Conservation (phyloP, 805 yeast species). For the Hanseniaspora singularis region DNA sequence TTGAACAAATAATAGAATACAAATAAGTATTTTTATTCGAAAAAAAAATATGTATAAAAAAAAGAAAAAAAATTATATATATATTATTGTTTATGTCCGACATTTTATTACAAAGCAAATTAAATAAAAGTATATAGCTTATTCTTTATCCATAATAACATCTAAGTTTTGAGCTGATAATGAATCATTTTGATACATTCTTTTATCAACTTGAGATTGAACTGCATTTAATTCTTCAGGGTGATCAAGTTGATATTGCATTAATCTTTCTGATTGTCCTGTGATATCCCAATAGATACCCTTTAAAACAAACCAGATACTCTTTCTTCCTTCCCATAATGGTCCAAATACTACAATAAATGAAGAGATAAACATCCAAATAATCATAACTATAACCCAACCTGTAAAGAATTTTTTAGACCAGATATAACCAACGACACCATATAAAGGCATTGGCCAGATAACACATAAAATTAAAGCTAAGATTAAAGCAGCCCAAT, state of each 20-base stretch:
- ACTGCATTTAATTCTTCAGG: conserved; percentile 70
- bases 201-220: conserved; percentile 46
- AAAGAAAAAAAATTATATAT: too few species aligned
- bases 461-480: conserved; percentile 54
- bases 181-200: conserved; percentile 14
- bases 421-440: conserved; percentile 55
- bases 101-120: too few species aligned
- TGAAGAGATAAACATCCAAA: conserved; percentile 66
- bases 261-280: conserved; percentile 62
- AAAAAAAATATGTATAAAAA: background rate
- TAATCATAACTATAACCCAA: conserved; percentile 71
- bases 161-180: background rate
- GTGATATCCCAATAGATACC: conserved; percentile 79
- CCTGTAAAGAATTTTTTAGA: conserved; percentile 72
- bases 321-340: conserved; percentile 58
- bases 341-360: conserved; percentile 58
- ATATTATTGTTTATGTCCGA: too few species aligned
- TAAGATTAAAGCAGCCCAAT: conserved; percentile 45
- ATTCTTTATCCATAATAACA: conserved; percentile 2
- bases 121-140: too few species aligned
- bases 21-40: too few species aligned
- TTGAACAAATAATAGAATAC: too few species aligned
- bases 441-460: conserved; percentile 96
- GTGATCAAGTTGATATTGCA: conserved; percentile 61
- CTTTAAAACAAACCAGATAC: conserved; percentile 49